Conservation (phyloP, 169 alveolate genomes). For the Fabrea salina region DNA sequence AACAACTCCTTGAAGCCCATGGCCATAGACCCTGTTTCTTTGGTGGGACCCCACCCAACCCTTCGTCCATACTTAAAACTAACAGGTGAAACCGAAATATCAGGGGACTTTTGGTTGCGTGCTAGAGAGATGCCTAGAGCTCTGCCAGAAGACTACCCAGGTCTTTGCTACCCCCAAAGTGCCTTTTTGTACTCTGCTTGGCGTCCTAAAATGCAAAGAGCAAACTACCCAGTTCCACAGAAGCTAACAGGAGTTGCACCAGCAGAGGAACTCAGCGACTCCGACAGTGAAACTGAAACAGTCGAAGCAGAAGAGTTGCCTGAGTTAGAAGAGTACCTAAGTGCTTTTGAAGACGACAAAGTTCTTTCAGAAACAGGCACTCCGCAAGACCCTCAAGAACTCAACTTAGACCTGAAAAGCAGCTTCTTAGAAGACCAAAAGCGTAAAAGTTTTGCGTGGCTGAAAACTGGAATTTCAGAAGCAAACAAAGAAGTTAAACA, state of each 20-base stretch:
- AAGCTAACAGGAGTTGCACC: background rate
- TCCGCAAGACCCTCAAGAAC: too few relatives aligned
- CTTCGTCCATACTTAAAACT: background rate
- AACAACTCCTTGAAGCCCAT: background rate
- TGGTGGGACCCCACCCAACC: conserved; percentile 27
- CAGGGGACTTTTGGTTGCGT: background rate
- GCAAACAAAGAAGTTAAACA: too few relatives aligned
- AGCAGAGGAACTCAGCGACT: conserved; percentile 4
- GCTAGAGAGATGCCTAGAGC: conserved; percentile 15
- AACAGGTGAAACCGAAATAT: background rate
- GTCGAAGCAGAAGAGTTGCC: background rate
- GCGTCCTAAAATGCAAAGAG: background rate
- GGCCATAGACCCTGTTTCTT: background rate
- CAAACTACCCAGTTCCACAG: background rate
- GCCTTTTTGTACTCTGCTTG: background rate
- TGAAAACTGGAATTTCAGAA: too few relatives aligned
- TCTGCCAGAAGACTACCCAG: conserved; percentile 1
- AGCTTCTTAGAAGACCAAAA: too few relatives aligned
- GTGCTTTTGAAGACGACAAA: conserved; percentile 11
- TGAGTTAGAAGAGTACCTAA: background rate
- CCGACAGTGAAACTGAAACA: conserved; percentile 27
- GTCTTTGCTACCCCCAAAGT: background rate
- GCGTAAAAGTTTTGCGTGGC: too few relatives aligned
- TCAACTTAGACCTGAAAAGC: too few relatives aligned
- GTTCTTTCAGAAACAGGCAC: too few relatives aligned